Evolutionary conservation across 129 eudicot species (phyloP), one percentile per base, ranked within the genome.

Genomic region (Flaveria bidentis): DNA sequence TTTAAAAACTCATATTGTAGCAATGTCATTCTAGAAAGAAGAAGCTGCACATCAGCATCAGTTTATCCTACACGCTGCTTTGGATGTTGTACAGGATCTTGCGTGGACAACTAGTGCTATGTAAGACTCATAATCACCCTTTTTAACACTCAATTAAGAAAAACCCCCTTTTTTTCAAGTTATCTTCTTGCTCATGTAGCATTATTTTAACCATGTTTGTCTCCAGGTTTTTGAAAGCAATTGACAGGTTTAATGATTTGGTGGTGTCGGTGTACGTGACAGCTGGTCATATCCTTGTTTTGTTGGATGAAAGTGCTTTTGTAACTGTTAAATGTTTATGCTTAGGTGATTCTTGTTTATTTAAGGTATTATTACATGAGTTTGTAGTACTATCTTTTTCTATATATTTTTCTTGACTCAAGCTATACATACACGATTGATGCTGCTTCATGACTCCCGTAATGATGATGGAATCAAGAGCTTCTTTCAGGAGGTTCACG

Each of bases 101-200:
- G 97, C 97, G 8, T 95, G 99, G 99, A 89, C 97, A 71, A 95
- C 97, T 22, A 89, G 97, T 89, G 96, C 99, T 42, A 91, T 91
- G 96, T 91, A 77, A 91, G 91, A 65, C 49, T 87, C 33, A 12
- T 36, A 66, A 45, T 1, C 66, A 6, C 33, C 20, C 74, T 68
- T 80, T 61, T 23, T 18, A 39, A 51, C 44, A n/a, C 44, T 81
- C 28, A 9, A 36, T 36, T 0, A 3, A 14, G 28, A 6, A 55
- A 9, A 4, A 10, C 23, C 11, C 12, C 9, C 5, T 10, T 28
- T 53, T 26, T 7, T 13, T 67, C 39, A 10, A 22, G 51, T 10
- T 2, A 33, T 60, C 49, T 36, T 44, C 46, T 6, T 17, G 41
- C 14, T 9, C 20, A 6, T 53, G 17, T 36, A 51, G 13, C 26